Evolutionary conservation across 2,329 filamentous ascomycete genomes (phyloP).

Genomic region (Raffaelea ambrosiae): DNA sequence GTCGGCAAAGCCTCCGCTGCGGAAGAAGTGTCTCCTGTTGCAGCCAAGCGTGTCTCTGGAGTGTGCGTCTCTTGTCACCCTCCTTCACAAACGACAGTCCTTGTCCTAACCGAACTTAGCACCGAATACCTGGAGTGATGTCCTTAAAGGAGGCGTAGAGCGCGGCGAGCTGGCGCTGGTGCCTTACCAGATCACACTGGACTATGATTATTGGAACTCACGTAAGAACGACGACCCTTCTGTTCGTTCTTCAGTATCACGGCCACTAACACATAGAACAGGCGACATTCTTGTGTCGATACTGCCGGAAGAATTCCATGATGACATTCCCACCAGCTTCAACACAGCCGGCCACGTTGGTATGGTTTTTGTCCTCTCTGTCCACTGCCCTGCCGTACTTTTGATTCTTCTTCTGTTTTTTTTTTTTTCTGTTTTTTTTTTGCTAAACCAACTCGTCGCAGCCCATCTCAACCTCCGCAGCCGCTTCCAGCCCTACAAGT

Average conservation of each 20-base stretch:
- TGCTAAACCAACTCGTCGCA: conserved; percentile 20
- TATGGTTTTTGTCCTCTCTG: conserved; percentile 19
- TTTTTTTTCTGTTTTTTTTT: conserved; percentile 6
- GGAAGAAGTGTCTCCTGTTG: conserved; percentile 52
- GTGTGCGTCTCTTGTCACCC: conserved; percentile 26
- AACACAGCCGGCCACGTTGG: conserved; percentile 81
- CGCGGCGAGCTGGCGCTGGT: conserved; percentile 61
- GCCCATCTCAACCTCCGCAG: conserved; percentile 87
- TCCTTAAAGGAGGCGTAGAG: conserved; percentile 59
- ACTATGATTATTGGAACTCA: conserved; percentile 83
- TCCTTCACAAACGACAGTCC: too few species aligned
- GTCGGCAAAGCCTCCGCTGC: not conserved
- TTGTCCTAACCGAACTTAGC: conserved; percentile 28
- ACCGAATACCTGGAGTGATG: conserved; percentile 67
- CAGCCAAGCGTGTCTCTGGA: conserved; percentile 45
- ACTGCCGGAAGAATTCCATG: conserved; percentile 69
- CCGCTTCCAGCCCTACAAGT: conserved; percentile 75
- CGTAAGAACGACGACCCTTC: conserved; percentile 40
- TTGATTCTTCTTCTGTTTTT: not conserved
- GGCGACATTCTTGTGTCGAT: conserved; percentile 77
- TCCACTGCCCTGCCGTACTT: not conserved
- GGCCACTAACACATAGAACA: conserved; percentile 19
- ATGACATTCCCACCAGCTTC: conserved; percentile 79
- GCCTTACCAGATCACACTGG: conserved; percentile 66
- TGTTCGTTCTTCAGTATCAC: not conserved